Base-by-base conservation (phyloP, 1,284 basidiomycete species). In the Boletus calvinii region DNA sequence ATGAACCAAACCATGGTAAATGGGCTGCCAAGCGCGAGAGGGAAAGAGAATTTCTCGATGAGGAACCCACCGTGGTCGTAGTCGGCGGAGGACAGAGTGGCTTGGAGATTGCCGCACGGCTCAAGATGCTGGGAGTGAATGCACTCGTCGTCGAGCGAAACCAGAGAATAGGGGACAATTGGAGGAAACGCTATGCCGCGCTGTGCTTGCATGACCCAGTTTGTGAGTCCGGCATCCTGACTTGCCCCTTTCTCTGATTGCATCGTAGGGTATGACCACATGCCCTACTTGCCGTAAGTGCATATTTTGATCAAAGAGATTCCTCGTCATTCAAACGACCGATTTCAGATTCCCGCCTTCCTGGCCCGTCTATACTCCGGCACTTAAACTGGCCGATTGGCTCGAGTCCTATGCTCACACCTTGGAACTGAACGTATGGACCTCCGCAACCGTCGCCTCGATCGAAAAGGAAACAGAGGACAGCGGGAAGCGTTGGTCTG, bases 381-480 rank as follows among this genome's bases (percentile, higher is more conserved):
- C 72, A n/a, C 36, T 61, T 22, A 72, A 79, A 48, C 66, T 80
- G 9, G 79, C 74, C 0, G 74, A 77, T 55, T 80, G 75, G 73
- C 67, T 80, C 6, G 78, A 80, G 60, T 66, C 67, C 11, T 79
- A 79, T 63, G 76, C 72, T 11, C 68, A 73, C 9, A 59, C 67
- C 2, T 59, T 78, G 52, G 78, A 78, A 54, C 59, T 78, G 47
- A 78, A 78, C 53, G 67, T 74, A 30, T 80, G 77, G 78, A 72
- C 70, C 2, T 63, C 70, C 46, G 56, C 74, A 0, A 68, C 62
- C 67, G 59, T 74, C n/a, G 53, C 50, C 1, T 59, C 65, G 6
- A 68, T 74, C 22, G 49, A 58, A 31, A 74, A 64, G 47, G 68
- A 64, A 29, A 46, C 53, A 2, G 53, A 73, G 45, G 58, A 66